phyloP scores from a whole-genome alignment of 108 stramenopile species.

The Nannochloropsis salina region DNA sequence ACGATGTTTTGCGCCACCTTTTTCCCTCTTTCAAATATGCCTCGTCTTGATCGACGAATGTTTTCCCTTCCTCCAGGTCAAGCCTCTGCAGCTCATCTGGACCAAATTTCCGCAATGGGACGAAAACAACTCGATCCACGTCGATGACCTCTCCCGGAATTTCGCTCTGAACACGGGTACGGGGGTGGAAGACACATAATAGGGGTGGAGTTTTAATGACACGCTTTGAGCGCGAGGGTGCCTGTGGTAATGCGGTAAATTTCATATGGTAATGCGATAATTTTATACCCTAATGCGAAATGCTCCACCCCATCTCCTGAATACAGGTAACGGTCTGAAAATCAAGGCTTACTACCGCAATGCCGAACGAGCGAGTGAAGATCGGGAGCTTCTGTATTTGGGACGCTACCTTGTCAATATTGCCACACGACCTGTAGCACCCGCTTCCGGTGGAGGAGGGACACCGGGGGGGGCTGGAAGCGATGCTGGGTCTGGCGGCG shows the following conservation, averaged over 20 bases:
- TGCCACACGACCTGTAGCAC: constrained; percentile 18
- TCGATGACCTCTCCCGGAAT: constrained; percentile 85
- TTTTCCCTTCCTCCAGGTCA: constrained; percentile 59
- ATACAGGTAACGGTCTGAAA: constrained; percentile 17
- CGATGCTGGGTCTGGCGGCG: neutral
- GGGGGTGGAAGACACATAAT: neutral
- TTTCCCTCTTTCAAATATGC: neutral
- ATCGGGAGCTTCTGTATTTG: constrained; percentile 35
- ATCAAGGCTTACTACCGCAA: constrained; percentile 42
- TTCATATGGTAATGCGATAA: neutral
- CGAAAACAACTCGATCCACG: constrained; percentile 75
- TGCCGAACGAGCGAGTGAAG: constrained; percentile 17
- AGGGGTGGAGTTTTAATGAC: neutral
- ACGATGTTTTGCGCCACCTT: neutral
- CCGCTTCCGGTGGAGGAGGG: neutral
- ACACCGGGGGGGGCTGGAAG: neutral
- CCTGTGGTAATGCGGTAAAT: neutral
- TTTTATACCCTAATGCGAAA: neutral
- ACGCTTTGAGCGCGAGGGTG: neutral
- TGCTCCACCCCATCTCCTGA: neutral
- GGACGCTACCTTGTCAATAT: constrained; percentile 33
- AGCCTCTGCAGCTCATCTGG: constrained; percentile 96
- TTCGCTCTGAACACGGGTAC: constrained; percentile 78
- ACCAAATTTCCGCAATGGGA: constrained; percentile 76
- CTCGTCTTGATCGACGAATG: neutral